These are phyloP conservation scores for Metarhizium robertsii DNA, from an alignment of 2,329 filamentous ascomycete species.

Conservation along the genomic window DNA sequence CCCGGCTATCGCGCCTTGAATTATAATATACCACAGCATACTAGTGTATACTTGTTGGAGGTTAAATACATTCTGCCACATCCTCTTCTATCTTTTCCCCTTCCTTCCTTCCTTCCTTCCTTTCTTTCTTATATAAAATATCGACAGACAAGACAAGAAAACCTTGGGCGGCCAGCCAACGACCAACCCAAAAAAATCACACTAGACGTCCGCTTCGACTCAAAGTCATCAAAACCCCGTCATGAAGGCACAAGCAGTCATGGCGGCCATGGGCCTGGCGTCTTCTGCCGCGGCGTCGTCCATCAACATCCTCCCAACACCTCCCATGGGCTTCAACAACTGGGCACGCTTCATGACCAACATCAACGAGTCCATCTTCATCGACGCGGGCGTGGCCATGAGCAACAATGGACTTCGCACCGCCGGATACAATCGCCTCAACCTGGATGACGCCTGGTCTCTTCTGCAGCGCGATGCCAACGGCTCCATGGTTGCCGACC, in stretches of 20 bases:
- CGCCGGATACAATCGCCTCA: conserved; percentile 24
- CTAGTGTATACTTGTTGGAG: too few species aligned
- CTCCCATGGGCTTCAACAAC: conserved; percentile 44
- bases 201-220: too few species aligned
- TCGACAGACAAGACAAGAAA: too few species aligned
- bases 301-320: conserved; percentile 10
- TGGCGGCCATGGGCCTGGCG: neutral
- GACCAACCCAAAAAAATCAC: too few species aligned
- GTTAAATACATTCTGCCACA: too few species aligned
- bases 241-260: neutral
- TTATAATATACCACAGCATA: too few species aligned
- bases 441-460: conserved; percentile 38
- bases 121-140: neutral
- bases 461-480: conserved; percentile 22
- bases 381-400: conserved; percentile 36
- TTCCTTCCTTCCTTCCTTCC: neutral
- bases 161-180: too few species aligned
- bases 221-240: neutral
- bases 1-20: too few species aligned
- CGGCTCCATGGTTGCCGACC: conserved; percentile 31
- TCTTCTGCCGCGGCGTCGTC: neutral
- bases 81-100: neutral
- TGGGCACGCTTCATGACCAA: conserved; percentile 39
- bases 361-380: conserved; percentile 38
- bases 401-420: conserved; percentile 27